Base-by-base conservation (phyloP, 2,329 filamentous ascomycete species). In the Monascus ruber region DNA sequence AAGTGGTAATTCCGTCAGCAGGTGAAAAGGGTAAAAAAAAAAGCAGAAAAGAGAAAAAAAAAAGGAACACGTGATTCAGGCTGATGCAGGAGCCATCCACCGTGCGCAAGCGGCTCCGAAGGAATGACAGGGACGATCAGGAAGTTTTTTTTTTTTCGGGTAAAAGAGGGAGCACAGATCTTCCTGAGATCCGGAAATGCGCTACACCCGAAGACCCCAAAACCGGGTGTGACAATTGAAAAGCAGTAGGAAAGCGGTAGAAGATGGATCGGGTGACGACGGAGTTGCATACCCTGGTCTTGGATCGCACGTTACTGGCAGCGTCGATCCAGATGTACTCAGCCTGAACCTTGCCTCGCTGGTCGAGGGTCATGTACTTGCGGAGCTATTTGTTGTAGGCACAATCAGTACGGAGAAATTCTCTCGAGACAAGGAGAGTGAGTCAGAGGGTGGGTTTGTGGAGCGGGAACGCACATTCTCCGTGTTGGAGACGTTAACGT, bases 261-360 rank as follows among this genome's bases (percentile, higher is more conserved):
- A 11, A 28, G 29, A 9, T 33, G 38, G 36, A 36, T 10, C 33
- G 31, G 24, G 26, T 24, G 6, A 24, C 37, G 41, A 47, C 45
- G 17, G 17, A 17, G 17, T 46, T 49, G 74, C 85, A 74, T 74
- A 95, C 89, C 77, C 87, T 93, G 62, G 84, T 89, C 75, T 96
- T 98, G 64, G 87, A 94, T 58, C 91, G 87, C 54, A 85, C 76
- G 58, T 83, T 81, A 63, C 88, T 87, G 50, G 71, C 68, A 50
- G 83, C 74, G 61, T 95, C 88, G 63, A 95, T 83, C 89, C 89
- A 95, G 74, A 95, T 80, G 71, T 95, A 95, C 72, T 95, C 89
- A 60, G 87, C 89, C 68, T 94, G 91, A 62, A 93, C 74, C 55
- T 71, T 72, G 65, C 87, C 88, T 66, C 83, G 85, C 73, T 96